Evolutionary conservation across 164 flowering plant genomes (phyloP).

Genomic region (Stephania yunnanensis): DNA sequence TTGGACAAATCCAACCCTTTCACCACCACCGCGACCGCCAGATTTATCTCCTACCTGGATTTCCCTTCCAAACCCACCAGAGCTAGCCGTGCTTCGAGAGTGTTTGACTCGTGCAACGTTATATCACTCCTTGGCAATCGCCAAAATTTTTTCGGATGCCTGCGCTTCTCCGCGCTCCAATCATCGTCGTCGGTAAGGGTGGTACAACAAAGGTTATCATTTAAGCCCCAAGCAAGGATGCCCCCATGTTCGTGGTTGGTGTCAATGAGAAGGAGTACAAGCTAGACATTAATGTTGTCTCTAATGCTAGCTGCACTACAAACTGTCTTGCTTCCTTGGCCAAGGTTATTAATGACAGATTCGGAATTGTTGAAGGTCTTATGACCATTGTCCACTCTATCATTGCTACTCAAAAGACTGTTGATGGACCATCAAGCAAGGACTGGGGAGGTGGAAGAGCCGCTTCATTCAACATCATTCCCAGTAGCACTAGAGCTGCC

Average conservation of each 20-base stretch:
- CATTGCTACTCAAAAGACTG: constrained; percentile 91
- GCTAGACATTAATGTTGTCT: constrained; percentile 60
- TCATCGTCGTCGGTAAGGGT: constrained; percentile 37
- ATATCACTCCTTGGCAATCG: too few species aligned
- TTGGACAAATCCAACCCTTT: too few species aligned
- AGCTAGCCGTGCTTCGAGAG: too few species aligned
- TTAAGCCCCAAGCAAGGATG: constrained; percentile 96
- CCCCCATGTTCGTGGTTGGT: constrained; percentile 97
- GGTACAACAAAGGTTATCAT: constrained; percentile 97
- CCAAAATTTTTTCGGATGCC: too few species aligned
- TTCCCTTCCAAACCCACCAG: too few species aligned
- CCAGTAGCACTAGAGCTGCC: constrained; percentile 98
- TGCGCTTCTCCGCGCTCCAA: too few species aligned
- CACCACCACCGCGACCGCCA: too few species aligned
- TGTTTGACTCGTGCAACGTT: too few species aligned
- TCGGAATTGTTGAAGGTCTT: constrained; percentile 85
- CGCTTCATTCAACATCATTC: constrained; percentile 92
- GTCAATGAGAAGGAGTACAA: constrained; percentile 88
- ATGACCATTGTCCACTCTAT: constrained; percentile 85
- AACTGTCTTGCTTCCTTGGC: constrained; percentile 95
- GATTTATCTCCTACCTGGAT: too few species aligned
- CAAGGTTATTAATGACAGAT: constrained; percentile 66
- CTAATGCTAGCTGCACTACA: constrained; percentile 96
- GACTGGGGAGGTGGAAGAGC: constrained; percentile 99
- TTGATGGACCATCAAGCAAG: constrained; percentile 95